Percentiles rank a stretch among this genome's conserved stretches.
Conservation (phyloP, 228 moss, liverwort and hornwort genomes). For the Sphagnum fallax region DNA sequence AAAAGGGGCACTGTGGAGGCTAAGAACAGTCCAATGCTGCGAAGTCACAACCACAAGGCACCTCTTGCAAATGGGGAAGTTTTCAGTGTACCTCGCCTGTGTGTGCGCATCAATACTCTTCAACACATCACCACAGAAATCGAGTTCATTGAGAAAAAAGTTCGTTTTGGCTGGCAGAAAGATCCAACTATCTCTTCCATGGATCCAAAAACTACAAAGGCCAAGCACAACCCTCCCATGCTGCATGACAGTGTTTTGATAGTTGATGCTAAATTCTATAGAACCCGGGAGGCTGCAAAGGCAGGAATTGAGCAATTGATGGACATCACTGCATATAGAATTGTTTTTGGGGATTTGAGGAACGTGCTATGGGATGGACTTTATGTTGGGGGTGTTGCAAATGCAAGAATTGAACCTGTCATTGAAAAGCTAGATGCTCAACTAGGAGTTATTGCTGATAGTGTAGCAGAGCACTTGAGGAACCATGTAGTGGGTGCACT, state of each 20-base stretch:
- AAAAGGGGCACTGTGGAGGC: constrained; percentile 15
- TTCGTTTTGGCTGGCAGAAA: constrained; percentile 59
- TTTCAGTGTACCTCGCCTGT: constrained; percentile 46
- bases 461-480: constrained; percentile 46
- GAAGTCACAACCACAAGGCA: constrained; percentile 5
- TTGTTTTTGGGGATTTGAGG: constrained; percentile 63
- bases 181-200: constrained; percentile 15
- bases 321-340: constrained; percentile 75
- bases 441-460: constrained; percentile 62
- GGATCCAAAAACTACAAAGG: background rate
- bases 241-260: constrained; percentile 30
- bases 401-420: constrained; percentile 43
- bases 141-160: constrained; percentile 62
- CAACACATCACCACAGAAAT: constrained; percentile 44
- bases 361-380: constrained; percentile 78
- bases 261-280: constrained; percentile 34
- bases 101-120: constrained; percentile 88
- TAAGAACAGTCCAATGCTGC: constrained; percentile 1
- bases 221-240: constrained; percentile 9
- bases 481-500: constrained; percentile 73
- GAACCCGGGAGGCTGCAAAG: constrained; percentile 31
- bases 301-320: constrained; percentile 64
- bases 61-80: constrained; percentile 11
- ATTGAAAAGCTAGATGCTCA: constrained; percentile 62
- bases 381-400: constrained; percentile 58